Evolutionary conservation across 2,329 filamentous ascomycete genomes (phyloP), one percentile per base, ranked within the genome.

Genomic region (Colletotrichum tamarilloi): DNA sequence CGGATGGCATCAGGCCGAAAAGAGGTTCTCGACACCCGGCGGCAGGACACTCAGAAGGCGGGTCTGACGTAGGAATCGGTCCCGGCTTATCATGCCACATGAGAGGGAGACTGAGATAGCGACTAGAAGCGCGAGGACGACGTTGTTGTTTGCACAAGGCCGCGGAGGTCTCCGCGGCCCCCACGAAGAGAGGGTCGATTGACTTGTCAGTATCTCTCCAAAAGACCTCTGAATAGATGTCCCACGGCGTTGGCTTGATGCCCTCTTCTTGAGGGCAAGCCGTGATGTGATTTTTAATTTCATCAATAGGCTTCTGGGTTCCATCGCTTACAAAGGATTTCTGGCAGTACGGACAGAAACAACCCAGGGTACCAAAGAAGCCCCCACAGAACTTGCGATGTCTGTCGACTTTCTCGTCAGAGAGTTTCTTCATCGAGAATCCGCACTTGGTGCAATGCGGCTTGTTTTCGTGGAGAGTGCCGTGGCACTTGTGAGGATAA

Each of bases 331-430:
- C 62, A 16, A 73, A 64, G 22, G 16, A 8, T 16, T 8, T 52
- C 22, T 70, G 65, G 68, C 77, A 78, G 62, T 76, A 78, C 2
- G 77, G 75, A 46, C 77, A 78, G 67, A 75, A 77, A 55, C 71
- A 69, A 46, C 67, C 76, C 6, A 75, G 12, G 12, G 49, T 56
- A 35, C 69, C 65, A 16, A 38, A 64, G 62, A 76, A 77, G 9
- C 76, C 77, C 7, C 32, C 28, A 58, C 77, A 78, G 42, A 74
- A 35, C 26, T 67, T n/a, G 8, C 60, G 67, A 30, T 78, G 76
- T 4, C 49, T 62, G 56, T 73, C 72, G 9, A 75, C 42, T 7
- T 60, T 46, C 16, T 62, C 55, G n/a, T 74, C 65, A 1, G 62
- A 24, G 32, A 72, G 57, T 5, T 57, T 38, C 24, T 53, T 62